Percentiles rank a stretch among this genome's conserved stretches.
Conservation (phyloP, 2,329 filamentous ascomycete genomes). For the Phyllosticta citrichinensis region DNA sequence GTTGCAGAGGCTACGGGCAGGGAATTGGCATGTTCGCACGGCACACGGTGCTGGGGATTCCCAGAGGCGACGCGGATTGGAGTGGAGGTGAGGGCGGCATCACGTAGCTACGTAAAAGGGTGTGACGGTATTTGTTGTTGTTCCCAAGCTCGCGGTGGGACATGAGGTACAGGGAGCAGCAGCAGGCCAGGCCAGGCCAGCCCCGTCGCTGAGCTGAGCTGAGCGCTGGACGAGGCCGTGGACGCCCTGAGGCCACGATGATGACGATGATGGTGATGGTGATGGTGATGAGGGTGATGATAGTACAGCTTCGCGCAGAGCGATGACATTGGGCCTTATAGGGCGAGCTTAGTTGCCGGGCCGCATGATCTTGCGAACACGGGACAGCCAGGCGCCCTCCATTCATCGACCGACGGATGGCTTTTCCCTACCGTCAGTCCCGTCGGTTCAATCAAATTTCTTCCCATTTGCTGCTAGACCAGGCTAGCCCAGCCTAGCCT, state of each 20-base stretch:
- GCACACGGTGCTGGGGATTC: neutral
- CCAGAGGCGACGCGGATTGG: neutral
- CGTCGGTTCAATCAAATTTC: neutral
- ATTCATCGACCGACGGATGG: neutral
- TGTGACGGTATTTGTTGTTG: neutral
- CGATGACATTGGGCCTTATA: slow-evolving; percentile 13
- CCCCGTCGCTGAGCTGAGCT: too few relatives aligned
- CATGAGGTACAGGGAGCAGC: neutral
- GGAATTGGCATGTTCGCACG: neutral
- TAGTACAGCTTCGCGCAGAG: neutral
- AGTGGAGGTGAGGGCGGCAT: neutral
- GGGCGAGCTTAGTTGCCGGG: slow-evolving; percentile 16
- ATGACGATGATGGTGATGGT: too few relatives aligned
- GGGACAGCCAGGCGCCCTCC: slow-evolving; percentile 16
- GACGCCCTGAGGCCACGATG: too few relatives aligned
- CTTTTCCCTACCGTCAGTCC: too few relatives aligned
- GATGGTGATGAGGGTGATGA: neutral
- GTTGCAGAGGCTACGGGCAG: neutral
- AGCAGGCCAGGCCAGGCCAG: neutral
- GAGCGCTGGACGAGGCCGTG: too few relatives aligned
- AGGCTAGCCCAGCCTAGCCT: slow-evolving; percentile 10
- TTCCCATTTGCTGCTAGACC: slow-evolving; percentile 10
- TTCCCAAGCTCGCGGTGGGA: neutral
- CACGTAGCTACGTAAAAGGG: neutral
- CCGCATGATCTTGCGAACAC: slow-evolving; percentile 31